Evolutionary conservation across 176 grass and related monocot genomes (phyloP), one percentile per base, ranked within the genome.

Genomic region (Ananas comosus): DNA sequence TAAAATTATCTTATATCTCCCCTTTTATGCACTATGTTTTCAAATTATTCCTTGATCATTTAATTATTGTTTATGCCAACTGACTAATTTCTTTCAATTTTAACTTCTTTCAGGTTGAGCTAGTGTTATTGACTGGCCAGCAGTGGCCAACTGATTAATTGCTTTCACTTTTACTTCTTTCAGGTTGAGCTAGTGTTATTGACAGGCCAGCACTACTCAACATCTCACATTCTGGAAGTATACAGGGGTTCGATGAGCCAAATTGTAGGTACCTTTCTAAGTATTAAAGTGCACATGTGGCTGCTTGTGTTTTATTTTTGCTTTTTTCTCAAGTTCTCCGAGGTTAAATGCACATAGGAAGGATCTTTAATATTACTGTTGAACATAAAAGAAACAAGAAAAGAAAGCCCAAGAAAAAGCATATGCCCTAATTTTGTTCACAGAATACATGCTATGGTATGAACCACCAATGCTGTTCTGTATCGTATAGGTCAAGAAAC

Each of bases 211-310:
- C 14, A 72, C 28, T 78, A 54, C 73, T 93, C 94, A 48, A 77
- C 80, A 27, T 80, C 80, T 81, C 80, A 99, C 77, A 77, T 93
- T 79, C 89, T 99, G 79, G 94, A 99, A 81, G 94, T 99, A 74
- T 92, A 83, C 73, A 89, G 80, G 69, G 94, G 94, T 51, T 92
- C 89, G 13, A 2, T 84, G 13, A 99, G 58, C 70, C 94, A 99
- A 84, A 99, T 83, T 14, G 94, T 97, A 95, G 76, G 80, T 33
- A 54, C 66, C 48, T 18, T 50, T 51, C 12, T 87, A 51, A 71
- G 48, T 24, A 27, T 12, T 65, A 0, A 63, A 78, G 13, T 28
- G 64, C 50, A 12, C 5, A 42, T 42, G 33, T 42, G 33, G 33
- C 33, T 49, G 72, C 17, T 64, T 19, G 33, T 79, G 2, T 56